Base-by-base conservation (phyloP, 192 early-diverging fungal species). In the Coemansia sp. region DNA sequence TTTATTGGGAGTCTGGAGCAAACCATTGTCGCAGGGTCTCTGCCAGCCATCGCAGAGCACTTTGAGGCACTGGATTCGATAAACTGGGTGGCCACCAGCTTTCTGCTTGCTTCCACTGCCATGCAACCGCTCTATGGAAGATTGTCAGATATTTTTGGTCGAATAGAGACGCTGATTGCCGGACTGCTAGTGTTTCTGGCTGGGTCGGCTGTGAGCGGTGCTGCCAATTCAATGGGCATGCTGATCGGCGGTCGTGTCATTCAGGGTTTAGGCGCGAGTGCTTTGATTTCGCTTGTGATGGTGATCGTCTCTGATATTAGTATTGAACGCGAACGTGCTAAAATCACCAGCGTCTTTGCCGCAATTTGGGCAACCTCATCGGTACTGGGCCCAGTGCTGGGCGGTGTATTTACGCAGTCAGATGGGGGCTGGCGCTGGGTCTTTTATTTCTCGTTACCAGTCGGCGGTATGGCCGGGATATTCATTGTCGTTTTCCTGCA, bases 91-190 rank as follows among this genome's bases (percentile, higher is more conserved):
- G 90, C 87, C 18, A 85, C 85, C 1, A 69, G 76, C 24, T 92
- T 85, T 65, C 56, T 91, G 24, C 70, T 90, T 66, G 85, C 86
- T 34, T 78, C 74, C 49, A 91, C 92, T 0, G 85, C 91, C 1
- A 72, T 92, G 70, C 85, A 90, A 64, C 90, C 91, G 9, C 62
- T 92, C 22, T 93, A 90, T 81, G 89, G 89, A 18, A 85, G 85
- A 30, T 62, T 92, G n/a, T 84, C 89, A 23, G 93, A 95, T 66
- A 90, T 93, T 27, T 94, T 94, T 82, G 94, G 89, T 34, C 85
- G 88, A 44, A 82, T 85, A 55, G 61, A 62, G 14, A 81, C 83
- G 10, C 64, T 88, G 34, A 58, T 87, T 4, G 76, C 84, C 34
- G 85, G 83, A 21, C 54, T 83, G 19, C 49, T 74, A 3, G 55